Evolutionary conservation across 1,284 basidiomycete genomes (phyloP), one percentile per base, ranked within the genome.

Genomic region (Apiotrichum mycotoxinovorans): DNA sequence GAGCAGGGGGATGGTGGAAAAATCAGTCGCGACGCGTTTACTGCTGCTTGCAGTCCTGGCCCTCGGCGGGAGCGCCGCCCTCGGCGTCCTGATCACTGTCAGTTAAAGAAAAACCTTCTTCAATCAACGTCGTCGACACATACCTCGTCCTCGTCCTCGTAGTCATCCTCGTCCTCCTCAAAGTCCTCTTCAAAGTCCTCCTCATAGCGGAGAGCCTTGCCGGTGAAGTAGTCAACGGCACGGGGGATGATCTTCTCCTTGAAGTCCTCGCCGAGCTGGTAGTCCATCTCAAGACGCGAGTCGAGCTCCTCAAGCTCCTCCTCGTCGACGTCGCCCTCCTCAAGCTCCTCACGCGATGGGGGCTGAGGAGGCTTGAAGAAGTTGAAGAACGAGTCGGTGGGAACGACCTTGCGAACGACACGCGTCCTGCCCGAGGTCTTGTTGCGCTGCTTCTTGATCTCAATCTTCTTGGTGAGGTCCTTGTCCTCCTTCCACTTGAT

Each of bases 371-470:
- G 93, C 56, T 81, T 81, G 84, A 97, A 97, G 80, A 96, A 97
- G 83, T 92, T 92, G 87, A 97, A 97, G 84, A 97, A 96, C 15
- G 92, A 95, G 40, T 92, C 89, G 8, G 87, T 86, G 17, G 89
- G 87, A 61, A 85, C 85, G 9, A 89, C 86, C 80, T 95, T 94
- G 76, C 88, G 86, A 61, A 97, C 87, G 52, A 93, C 83, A 65
- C 93, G 89, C 5, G 91, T 95, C 65, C 90, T 87, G 79, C 94
- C 93, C 38, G 92, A 95, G 76, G 89, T 91, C 83, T 98, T 98
- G 82, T 98, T 98, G 69, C 94, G 83, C 80, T 98, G 95, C 83
- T 97, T 98, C 85, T 97, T 97, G 77, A 97, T 94, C 81, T 98
- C 95, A 68, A 92, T 88, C 80, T 91, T 90, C 81, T 94, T 93